phyloP scores from a whole-genome alignment of 1,284 basidiomycete genomes.

The Inonotus obliquus region DNA sequence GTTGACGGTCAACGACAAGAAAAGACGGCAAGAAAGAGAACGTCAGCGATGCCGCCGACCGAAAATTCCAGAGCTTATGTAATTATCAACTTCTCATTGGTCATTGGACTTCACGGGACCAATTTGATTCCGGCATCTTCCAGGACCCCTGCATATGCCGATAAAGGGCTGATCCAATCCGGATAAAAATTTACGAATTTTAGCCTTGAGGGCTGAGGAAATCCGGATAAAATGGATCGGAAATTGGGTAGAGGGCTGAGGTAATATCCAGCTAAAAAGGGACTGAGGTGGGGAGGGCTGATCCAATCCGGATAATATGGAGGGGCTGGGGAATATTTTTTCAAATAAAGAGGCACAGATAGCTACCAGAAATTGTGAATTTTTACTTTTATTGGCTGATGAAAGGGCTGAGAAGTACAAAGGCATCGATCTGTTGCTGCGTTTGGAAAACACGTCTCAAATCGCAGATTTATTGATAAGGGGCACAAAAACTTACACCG shows the following conservation, averaged over 20 bases:
- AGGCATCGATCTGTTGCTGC: too few relatives aligned
- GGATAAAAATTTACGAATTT: background rate
- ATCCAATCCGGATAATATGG: background rate
- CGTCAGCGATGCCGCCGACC: background rate
- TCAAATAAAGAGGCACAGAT: too few relatives aligned
- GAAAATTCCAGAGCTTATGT: constrained; percentile 4
- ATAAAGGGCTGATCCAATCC: background rate
- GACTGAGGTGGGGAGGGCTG: background rate
- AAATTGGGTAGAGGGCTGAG: background rate
- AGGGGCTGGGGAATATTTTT: too few relatives aligned
- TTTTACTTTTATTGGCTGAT: too few relatives aligned
- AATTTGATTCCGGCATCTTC: constrained; percentile 2
- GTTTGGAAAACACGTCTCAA: too few relatives aligned
- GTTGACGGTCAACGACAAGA: constrained; percentile 6
- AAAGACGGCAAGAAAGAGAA: background rate
- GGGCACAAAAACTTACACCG: too few relatives aligned
- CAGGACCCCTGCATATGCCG: background rate
- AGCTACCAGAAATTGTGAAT: too few relatives aligned
- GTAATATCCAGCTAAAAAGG: background rate
- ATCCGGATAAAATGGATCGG: background rate
- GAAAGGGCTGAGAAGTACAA: too few relatives aligned
- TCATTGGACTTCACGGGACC: background rate
- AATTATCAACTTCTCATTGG: background rate
- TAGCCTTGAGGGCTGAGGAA: background rate
- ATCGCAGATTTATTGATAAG: too few relatives aligned